These are phyloP conservation scores for Trametes sp. DNA, from an alignment of 1,284 basidiomycete species.

Conservation along the genomic window DNA sequence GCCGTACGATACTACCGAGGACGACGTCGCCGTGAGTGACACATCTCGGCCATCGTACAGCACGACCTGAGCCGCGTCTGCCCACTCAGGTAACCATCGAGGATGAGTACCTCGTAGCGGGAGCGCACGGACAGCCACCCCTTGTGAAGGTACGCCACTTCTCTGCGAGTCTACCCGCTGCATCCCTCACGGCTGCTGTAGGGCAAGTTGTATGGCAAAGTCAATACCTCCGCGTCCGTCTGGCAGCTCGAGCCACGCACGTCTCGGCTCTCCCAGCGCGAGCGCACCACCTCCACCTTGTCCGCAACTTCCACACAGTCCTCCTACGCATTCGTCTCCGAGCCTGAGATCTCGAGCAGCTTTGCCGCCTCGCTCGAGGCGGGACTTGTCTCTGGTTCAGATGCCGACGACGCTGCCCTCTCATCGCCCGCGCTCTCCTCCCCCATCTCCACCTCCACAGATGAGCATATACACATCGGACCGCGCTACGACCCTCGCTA, in stretches of 20 bases:
- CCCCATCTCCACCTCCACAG: slow-evolving; percentile 61
- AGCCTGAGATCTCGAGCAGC: slow-evolving; percentile 80
- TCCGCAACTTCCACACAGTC: slow-evolving; percentile 79
- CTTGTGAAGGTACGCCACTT: slow-evolving; percentile 62
- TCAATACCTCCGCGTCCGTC: slow-evolving; percentile 67
- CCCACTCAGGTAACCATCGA: slow-evolving; percentile 72
- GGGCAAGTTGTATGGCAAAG: slow-evolving; percentile 74
- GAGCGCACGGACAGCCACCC: slow-evolving; percentile 70
- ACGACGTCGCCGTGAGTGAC: slow-evolving; percentile 70
- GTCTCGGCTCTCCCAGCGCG: slow-evolving; percentile 58
- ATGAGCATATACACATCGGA: slow-evolving; percentile 46
- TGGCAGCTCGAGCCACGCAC: slow-evolving; percentile 81
- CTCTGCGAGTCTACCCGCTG: neutral
- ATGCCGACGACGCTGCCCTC: slow-evolving; percentile 63
- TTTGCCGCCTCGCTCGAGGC: slow-evolving; percentile 82
- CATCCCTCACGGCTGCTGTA: slow-evolving; percentile 44
- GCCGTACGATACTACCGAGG: slow-evolving; percentile 71
- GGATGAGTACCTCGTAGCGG: slow-evolving; percentile 71
- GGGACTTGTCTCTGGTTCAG: slow-evolving; percentile 61
- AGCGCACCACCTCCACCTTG: slow-evolving; percentile 75
- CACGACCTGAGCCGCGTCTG: slow-evolving; percentile 9
- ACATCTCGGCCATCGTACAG: slow-evolving; percentile 1
- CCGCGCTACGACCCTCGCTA: slow-evolving; percentile 24
- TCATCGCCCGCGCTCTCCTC: slow-evolving; percentile 67
- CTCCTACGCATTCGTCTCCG: slow-evolving; percentile 79